Evolutionary conservation across 768 basidiomycete genomes (phyloP), one percentile per base, ranked within the genome.

Genomic region (Lactifluus echinatus): DNA sequence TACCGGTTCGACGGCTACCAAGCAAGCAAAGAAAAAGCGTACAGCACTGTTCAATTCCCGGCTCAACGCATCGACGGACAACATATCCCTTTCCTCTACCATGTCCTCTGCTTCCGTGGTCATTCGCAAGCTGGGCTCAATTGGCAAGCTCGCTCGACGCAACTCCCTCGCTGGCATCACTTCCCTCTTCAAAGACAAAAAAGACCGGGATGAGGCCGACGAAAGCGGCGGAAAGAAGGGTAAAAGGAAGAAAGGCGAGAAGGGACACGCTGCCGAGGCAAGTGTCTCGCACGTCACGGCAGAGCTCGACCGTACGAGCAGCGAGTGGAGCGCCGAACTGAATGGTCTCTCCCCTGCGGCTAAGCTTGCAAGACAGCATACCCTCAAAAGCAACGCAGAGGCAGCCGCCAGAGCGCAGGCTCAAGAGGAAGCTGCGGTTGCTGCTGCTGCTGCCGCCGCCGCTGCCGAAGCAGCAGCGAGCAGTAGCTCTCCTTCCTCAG

Each of bases 31-130:
- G 77, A 89, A 87, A 72, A 81, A 81, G 68, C 83, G 85, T 17
- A 56, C 63, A 8, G 84, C 83, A 21, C 68, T 97, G 62, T 94
- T 98, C 78, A 96, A 93, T 70, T 82, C 88, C 61, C 84, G 87
- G 62, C 72, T 89, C 65, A 95, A 96, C 68, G 82, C 84, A 42
- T 88, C 85, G 53, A 94, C 91, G 42, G 93, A 95, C 71, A 96
- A 95, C 70, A 95, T 98, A 63, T 96, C 93, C 26, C 80, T 98
- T 37, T 89, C 87, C 19, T 93, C 90, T 8, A 96, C 95, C 44
- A 94, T 96, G 64, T 90, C 87, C 61, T 91, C 88, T 50, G 95
- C 95, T 21, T 92, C 89, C 43, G 87, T 97, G 69, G 95, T 98
- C 81, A 94, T 96, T 65, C 82, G 94, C 63, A 98, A 96, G 74